Base-by-base conservation (phyloP, 441 rosid species). In the Arabidopsis lyrata region DNA sequence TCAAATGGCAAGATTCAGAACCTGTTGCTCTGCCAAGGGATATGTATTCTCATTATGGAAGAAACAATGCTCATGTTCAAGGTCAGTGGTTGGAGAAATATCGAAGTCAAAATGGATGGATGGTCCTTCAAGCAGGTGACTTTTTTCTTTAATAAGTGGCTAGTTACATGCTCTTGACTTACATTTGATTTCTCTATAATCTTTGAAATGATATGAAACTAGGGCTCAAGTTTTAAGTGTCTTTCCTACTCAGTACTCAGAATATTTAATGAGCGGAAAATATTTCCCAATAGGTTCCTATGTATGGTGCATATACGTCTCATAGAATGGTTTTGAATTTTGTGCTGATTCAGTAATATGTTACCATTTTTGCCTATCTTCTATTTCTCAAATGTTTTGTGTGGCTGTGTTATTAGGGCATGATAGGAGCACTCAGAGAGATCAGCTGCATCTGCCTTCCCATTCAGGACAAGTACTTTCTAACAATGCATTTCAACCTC, bases 91-190 rank as follows among this genome's bases (percentile, higher is more conserved):
- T 76, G 62, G 85, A 75, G 73, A 81, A 74, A 48, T 70, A 74
- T 39, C 73, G 34, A 59, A 82, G 69, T 54, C 86, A 83, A 60
- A 86, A 81, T 79, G 79, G 74, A 52, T 75, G 84, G 85, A 81
- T 86, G 76, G 73, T 77, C 65, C 77, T 63, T 68, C 86, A 81
- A 45, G 68, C 88, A 80, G 99, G 99, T 90, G 73, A 78, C 68
- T 11, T 38, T 55, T 68, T 35, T 29, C 31, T 44, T 69, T 57
- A 29, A 48, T 18, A 24, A 44, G n/a, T 68, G 18, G 44, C 72
- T 67, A 16, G 34, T 69, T 47, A 18, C 41, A 57, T 34, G 70
- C 27, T 62, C 24, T 62, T 53, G 24, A 62, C 45, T 34, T 68
- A 5, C 42, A 55, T 11, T 55, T 3, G 4, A 32, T 65, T 36